These are phyloP conservation scores for Metschnikowia hibisci DNA, from an alignment of 805 yeast genomes.

Conservation along the genomic window DNA sequence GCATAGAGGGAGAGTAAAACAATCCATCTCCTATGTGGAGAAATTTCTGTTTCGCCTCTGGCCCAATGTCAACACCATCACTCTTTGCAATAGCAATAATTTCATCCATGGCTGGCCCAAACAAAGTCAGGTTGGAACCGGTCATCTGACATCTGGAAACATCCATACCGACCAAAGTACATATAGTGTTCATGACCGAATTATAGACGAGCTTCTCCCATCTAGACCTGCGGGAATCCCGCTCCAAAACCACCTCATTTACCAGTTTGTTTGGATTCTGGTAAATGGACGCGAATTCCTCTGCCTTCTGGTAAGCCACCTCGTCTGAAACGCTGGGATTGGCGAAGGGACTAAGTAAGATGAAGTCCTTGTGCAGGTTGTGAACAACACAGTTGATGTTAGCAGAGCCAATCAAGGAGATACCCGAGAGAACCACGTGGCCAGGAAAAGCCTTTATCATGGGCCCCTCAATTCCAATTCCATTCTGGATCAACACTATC, in stretches of 20 bases:
- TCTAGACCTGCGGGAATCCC: slow-evolving; percentile 29
- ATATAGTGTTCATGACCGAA: slow-evolving; percentile 32
- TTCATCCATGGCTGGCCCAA: slow-evolving; percentile 64
- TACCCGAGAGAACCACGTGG: slow-evolving; percentile 55
- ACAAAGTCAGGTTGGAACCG: slow-evolving; percentile 27
- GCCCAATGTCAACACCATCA: slow-evolving; percentile 57
- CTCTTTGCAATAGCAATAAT: slow-evolving; percentile 62
- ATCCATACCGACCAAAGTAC: slow-evolving; percentile 33
- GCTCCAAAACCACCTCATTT: slow-evolving; percentile 27
- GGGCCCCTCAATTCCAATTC: slow-evolving; percentile 59
- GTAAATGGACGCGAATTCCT: slow-evolving; percentile 26
- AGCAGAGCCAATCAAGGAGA: slow-evolving; percentile 59
- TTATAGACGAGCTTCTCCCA: slow-evolving; percentile 41
- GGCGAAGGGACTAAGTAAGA: slow-evolving; percentile 51
- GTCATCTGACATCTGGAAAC: slow-evolving; percentile 34
- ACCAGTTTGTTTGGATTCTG: slow-evolving; percentile 23
- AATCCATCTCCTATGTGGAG: slow-evolving; percentile 43
- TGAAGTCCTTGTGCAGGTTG: slow-evolving; percentile 50
- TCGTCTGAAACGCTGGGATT: slow-evolving; percentile 16
- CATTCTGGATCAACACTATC: slow-evolving; percentile 61
- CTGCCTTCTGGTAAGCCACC: slow-evolving; percentile 15
- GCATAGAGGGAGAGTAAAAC: slow-evolving; percentile 66
- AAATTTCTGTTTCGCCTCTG: slow-evolving; percentile 45
- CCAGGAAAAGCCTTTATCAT: slow-evolving; percentile 49
- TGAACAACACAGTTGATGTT: slow-evolving; percentile 43